Percentiles rank a stretch among this genome's conserved stretches.
These are phyloP conservation scores for Triticum urartu DNA, from an alignment of 176 grass and related monocot species.

Conservation along the genomic window DNA sequence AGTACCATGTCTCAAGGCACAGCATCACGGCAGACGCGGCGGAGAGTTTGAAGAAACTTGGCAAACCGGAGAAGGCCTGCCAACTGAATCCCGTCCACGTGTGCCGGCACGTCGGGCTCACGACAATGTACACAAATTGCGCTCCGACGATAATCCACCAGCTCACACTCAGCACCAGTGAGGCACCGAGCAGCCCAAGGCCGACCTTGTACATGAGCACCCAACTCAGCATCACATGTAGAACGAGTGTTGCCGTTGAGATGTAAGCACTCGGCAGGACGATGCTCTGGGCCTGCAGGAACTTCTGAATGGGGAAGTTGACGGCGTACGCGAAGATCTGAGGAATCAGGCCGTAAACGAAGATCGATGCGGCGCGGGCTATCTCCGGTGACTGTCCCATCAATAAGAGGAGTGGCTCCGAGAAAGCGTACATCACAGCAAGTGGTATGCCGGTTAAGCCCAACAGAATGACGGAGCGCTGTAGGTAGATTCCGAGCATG, in stretches of 20 bases:
- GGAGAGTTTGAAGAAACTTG: not conserved
- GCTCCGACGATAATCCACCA: conserved; percentile 7
- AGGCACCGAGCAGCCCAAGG: conserved; percentile 12
- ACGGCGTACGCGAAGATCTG: conserved; percentile 67
- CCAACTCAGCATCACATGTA: conserved; percentile 57
- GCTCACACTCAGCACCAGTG: conserved; percentile 3
- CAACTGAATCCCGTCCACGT: not conserved
- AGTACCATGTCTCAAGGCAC: conserved; percentile 26
- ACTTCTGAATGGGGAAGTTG: conserved; percentile 79
- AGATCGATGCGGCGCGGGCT: conserved; percentile 44
- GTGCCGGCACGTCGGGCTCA: not conserved
- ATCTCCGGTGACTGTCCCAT: conserved; percentile 53
- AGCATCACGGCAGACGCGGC: not conserved
- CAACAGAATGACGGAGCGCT: conserved; percentile 66
- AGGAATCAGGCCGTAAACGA: conserved; percentile 64
- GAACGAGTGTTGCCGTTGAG: conserved; percentile 30
- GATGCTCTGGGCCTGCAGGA: conserved; percentile 73
- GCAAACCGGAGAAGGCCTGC: not conserved
- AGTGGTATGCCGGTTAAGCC: conserved; percentile 46
- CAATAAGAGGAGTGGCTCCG: conserved; percentile 45
- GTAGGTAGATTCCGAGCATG: conserved; percentile 86
- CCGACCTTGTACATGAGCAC: conserved; percentile 34
- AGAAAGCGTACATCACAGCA: conserved; percentile 54
- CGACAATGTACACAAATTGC: not conserved
- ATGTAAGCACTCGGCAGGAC: conserved; percentile 70